These are phyloP conservation scores for Umbelopsis isabellina DNA, from an alignment of 192 early-diverging fungal species.

Conservation along the genomic window DNA sequence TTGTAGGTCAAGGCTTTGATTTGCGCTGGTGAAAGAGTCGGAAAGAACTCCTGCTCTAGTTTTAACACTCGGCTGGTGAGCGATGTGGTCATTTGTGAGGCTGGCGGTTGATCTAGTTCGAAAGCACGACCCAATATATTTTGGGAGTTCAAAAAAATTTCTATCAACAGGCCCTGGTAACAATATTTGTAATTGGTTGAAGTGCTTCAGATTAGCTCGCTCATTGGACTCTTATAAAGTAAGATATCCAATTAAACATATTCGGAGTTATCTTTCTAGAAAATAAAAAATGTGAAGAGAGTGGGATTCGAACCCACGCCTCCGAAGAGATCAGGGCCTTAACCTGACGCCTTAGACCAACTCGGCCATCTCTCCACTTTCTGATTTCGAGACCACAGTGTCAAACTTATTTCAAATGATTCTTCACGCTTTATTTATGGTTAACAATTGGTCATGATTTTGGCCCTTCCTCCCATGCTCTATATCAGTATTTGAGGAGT, in stretches of 20 bases:
- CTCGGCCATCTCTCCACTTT: conserved; percentile 50
- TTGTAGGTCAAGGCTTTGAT: conserved; percentile 3
- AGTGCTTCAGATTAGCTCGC: neutral
- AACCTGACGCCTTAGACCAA: conserved; percentile 61
- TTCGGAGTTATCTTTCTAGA: too few relatives aligned
- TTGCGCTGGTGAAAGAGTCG: neutral
- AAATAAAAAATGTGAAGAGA: conserved; percentile 45
- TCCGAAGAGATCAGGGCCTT: conserved; percentile 53
- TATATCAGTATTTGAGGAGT: too few relatives aligned
- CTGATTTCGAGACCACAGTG: neutral
- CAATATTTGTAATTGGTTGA: neutral
- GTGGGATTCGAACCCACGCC: conserved; percentile 65
- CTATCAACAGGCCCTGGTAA: neutral
- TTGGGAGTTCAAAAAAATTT: too few relatives aligned
- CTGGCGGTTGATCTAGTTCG: neutral
- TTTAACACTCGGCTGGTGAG: neutral
- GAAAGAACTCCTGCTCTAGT: neutral
- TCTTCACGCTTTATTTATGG: too few relatives aligned
- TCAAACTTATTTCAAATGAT: neutral
- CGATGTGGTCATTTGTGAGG: neutral
- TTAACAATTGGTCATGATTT: too few relatives aligned
- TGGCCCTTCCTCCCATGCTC: too few relatives aligned
- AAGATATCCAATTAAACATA: neutral
- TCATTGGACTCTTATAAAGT: too few relatives aligned
- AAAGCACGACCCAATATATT: neutral